Evolutionary conservation across 73 alveolate species (phyloP).

Genomic region (Tetrahymena thermophila): DNA sequence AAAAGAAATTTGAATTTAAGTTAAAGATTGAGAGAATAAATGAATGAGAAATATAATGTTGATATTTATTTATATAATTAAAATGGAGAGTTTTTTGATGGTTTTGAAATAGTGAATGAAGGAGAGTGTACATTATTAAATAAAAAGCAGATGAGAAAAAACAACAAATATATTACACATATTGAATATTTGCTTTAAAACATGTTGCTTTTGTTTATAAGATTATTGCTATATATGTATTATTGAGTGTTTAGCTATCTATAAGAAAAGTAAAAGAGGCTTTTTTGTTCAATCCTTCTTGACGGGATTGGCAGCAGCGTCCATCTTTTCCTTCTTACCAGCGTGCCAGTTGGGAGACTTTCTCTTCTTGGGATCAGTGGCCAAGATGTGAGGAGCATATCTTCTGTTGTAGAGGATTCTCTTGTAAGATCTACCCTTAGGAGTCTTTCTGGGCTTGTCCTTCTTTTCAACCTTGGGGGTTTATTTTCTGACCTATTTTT

Average conservation of each 20-base stretch:
- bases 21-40: too few species aligned
- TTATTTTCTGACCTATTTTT: conserved; percentile 30
- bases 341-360: conserved; percentile 52
- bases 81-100: not conserved
- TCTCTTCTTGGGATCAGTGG: conserved; percentile 21
- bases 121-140: not conserved
- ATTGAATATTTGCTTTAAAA: not conserved
- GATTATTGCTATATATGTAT: not conserved
- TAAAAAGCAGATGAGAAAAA: not conserved
- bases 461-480: conserved; percentile 66
- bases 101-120: not conserved
- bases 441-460: conserved; percentile 81
- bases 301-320: conserved; percentile 7
- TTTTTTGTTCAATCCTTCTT: not conserved
- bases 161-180: not conserved
- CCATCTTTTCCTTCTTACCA: conserved; percentile 43
- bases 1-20: not conserved
- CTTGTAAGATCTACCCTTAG: conserved; percentile 94
- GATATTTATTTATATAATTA: not conserved
- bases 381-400: conserved; percentile 20
- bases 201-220: not conserved
- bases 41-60: not conserved
- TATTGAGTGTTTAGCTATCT: not conserved
- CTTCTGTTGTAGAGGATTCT: conserved; percentile 90
- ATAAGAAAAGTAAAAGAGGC: not conserved